These are phyloP conservation scores for Hirsutella minnesotensis DNA, from an alignment of 2,329 filamentous ascomycete species.

Conservation along the genomic window DNA sequence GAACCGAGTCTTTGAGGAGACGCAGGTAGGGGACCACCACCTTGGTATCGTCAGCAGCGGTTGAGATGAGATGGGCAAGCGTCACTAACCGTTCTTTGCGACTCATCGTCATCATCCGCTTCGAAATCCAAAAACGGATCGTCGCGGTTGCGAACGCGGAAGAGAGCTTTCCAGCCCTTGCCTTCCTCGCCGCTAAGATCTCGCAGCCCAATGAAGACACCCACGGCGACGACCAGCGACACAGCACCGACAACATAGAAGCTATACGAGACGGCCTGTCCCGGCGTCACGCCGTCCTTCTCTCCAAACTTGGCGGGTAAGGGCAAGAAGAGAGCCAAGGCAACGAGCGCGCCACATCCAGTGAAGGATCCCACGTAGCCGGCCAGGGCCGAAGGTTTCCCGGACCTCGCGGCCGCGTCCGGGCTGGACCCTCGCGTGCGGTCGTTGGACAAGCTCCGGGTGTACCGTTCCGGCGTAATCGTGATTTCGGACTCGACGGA, in stretches of 20 bases:
- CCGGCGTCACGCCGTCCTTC: constrained; percentile 58
- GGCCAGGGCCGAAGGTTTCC: constrained; percentile 54
- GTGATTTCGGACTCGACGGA: constrained; percentile 65
- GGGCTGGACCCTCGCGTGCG: constrained; percentile 8
- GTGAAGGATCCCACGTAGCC: constrained; percentile 89
- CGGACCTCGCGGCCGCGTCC: constrained; percentile 14
- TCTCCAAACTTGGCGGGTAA: constrained; percentile 70
- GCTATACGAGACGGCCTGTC: constrained; percentile 64
- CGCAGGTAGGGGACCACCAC: constrained; percentile 43
- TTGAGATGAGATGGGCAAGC: not conserved
- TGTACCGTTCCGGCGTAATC: constrained; percentile 56
- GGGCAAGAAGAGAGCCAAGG: constrained; percentile 71
- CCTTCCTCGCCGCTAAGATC: constrained; percentile 59
- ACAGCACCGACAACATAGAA: constrained; percentile 78
- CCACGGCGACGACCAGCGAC: constrained; percentile 58
- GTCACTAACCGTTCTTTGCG: constrained; percentile 14
- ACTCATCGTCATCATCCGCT: constrained; percentile 9
- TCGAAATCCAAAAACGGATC: constrained; percentile 10
- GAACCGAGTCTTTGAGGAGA: constrained; percentile 49
- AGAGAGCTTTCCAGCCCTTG: constrained; percentile 56
- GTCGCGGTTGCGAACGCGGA: constrained; percentile 25
- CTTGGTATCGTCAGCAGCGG: constrained; percentile 4
- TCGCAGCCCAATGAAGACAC: constrained; percentile 69
- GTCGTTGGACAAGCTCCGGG: constrained; percentile 21
- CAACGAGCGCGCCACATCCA: constrained; percentile 80